Conservation (phyloP, 2,329 filamentous ascomycete genomes). For the Chaetomium sp. region DNA sequence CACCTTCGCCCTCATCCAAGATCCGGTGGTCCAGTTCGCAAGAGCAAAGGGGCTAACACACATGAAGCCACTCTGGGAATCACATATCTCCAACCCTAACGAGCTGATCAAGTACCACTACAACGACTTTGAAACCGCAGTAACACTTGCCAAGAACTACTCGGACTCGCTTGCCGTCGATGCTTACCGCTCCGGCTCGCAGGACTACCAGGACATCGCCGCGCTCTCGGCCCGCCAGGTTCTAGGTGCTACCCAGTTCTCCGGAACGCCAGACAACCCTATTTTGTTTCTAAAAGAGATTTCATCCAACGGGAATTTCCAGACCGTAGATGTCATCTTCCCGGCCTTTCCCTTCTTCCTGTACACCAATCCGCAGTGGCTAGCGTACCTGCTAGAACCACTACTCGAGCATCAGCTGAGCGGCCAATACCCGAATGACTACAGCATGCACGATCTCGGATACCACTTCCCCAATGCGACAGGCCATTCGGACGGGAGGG, state of each 20-base stretch:
- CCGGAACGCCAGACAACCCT: constrained; percentile 63
- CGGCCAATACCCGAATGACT: constrained; percentile 77
- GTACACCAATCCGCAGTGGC: constrained; percentile 76
- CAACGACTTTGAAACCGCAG: constrained; percentile 60
- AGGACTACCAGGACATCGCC: constrained; percentile 70
- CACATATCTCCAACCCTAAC: constrained; percentile 59
- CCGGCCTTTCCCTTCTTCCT: constrained; percentile 81
- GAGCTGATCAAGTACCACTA: constrained; percentile 72
- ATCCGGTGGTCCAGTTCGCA: constrained; percentile 74
- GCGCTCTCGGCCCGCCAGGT: constrained; percentile 74
- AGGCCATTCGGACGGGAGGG: constrained; percentile 60
- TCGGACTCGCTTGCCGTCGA: constrained; percentile 63
- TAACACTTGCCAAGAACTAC: constrained; percentile 62
- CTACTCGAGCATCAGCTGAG: constrained; percentile 75
- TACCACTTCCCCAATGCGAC: constrained; percentile 70
- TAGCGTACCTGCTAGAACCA: constrained; percentile 72
- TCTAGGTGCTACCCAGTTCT: constrained; percentile 70
- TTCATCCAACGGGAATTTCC: constrained; percentile 76
- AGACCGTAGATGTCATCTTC: constrained; percentile 84
- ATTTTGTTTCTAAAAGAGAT: constrained; percentile 81
- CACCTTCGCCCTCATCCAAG: constrained; percentile 69
- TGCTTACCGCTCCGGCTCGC: constrained; percentile 66
- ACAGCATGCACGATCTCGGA: constrained; percentile 72
- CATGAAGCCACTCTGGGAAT: constrained; percentile 76
- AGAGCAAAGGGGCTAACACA: constrained; percentile 66